Evolutionary conservation across 2,329 filamentous ascomycete species (phyloP), one percentile per base, ranked within the genome.

Genomic region (Aspergillus aculeatinus): DNA sequence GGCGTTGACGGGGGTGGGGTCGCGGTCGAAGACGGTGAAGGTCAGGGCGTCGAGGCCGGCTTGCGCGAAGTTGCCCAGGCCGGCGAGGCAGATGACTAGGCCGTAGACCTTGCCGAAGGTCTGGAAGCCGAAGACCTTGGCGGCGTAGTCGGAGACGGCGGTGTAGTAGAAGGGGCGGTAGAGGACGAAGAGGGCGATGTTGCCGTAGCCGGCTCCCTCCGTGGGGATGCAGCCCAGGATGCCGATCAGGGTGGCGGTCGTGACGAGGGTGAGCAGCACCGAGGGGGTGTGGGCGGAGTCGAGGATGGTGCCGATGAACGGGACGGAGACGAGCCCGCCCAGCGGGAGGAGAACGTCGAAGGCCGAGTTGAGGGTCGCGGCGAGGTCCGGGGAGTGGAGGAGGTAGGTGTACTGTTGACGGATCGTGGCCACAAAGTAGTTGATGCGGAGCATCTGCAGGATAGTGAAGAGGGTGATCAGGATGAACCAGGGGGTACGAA

Each of bases 41-140:
- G 92, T 92, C 39, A 94, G 73, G 25, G 88, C 85, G 73, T 96
- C 92, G 35, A 96, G 81, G 0, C 85, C 91, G 5, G 88, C 89
- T 78, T 96, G 92, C 1, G 85, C 85, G 70, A 97, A 93, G 76
- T 96, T 96, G 70, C 92, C 83, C 0, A 96, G 74, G 0, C 93
- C 92, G 0, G 92, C 89, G 1, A 95, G 78, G 75, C 91, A 96
- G 67, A 96, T 96, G 65, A 96, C 90, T 21, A 93, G 83, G 11
- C 92, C 92, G 75, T 96, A 96, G n/a, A 97, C 92, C 59, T 91
- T 96, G 50, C 92, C 93, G 67, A 96, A 96, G 0, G 92, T 96
- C 62, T 87, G 84, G 77, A 96, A 96, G 16, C 92, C 92, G 73
- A 96, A 96, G 39, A 96, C 92, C 77, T 96, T 96, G 62, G 91